Percentiles rank a stretch among this genome's conserved stretches.
phyloP scores from a whole-genome alignment of 345 rosid genomes.

The Turritis glabra region DNA sequence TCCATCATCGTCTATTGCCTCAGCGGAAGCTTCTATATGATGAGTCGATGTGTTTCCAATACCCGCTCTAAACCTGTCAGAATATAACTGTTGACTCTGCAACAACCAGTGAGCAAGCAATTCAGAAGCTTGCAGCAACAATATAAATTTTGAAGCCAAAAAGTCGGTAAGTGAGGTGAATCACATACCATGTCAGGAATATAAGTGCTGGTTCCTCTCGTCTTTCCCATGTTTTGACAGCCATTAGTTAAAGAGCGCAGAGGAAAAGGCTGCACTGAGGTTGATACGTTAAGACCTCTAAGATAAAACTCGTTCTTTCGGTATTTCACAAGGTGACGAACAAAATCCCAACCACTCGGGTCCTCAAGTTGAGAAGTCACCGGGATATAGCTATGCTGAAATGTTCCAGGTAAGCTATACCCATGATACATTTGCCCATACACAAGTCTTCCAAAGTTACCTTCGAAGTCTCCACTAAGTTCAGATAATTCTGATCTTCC shows the following conservation, averaged over 20 bases:
- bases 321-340: constrained; percentile 34
- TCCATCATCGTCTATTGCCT: constrained; percentile 16
- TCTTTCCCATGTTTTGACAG: constrained; percentile 39
- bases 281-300: constrained; percentile 41
- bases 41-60: constrained; percentile 17
- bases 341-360: constrained; percentile 36
- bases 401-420: constrained; percentile 32
- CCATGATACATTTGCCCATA: constrained; percentile 60
- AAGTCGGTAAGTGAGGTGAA: neutral
- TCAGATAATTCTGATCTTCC: constrained; percentile 62
- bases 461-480: constrained; percentile 64
- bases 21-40: constrained; percentile 24
- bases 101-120: constrained; percentile 28
- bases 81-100: constrained; percentile 45
- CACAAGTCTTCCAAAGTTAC: constrained; percentile 44
- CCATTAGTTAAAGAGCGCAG: constrained; percentile 32
- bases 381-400: constrained; percentile 26
- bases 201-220: constrained; percentile 72
- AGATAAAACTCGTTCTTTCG: constrained; percentile 32
- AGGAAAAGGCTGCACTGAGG: constrained; percentile 39
- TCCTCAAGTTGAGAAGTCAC: constrained; percentile 39
- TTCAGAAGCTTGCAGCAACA: constrained; percentile 22
- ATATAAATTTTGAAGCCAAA: neutral
- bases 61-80: constrained; percentile 27
- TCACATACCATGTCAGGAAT: constrained; percentile 60